Conservation (phyloP, 2,329 filamentous ascomycete species). For the Xylariales sp. region DNA sequence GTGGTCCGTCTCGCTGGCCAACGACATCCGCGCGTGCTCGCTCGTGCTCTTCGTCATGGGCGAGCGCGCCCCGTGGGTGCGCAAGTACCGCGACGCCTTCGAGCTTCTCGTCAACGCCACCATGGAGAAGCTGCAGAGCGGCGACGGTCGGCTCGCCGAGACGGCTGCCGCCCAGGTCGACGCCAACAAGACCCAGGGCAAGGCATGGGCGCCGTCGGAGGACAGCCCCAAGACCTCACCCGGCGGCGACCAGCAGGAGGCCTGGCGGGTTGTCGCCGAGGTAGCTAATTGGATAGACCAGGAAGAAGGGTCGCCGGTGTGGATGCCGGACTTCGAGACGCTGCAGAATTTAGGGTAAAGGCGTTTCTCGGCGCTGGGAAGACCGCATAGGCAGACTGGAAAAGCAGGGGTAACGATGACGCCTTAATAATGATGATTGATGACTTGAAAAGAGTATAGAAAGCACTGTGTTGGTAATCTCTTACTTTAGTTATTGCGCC, state of each 20-base stretch:
- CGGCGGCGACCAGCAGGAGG: conserved; percentile 11
- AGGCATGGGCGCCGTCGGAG: conserved; percentile 2
- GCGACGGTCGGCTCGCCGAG: conserved; percentile 16
- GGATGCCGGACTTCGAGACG: conserved; percentile 26
- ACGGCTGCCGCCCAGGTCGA: conserved; percentile 1
- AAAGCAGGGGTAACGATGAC: no score
- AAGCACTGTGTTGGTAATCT: no score
- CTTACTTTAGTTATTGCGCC: no score
- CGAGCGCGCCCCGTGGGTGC: conserved; percentile 42
- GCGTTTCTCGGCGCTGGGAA: no score
- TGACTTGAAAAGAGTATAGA: no score
- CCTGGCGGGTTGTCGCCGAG: conserved; percentile 23
- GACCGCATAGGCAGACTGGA: no score
- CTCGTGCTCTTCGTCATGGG: conserved; percentile 45
- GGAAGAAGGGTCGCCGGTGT: conserved; percentile 19
- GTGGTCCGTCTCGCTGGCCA: conserved; percentile 43
- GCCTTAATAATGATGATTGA: no score
- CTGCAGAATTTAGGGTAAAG: conserved; percentile 19
- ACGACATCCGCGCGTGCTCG: conserved; percentile 44
- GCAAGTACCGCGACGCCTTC: conserved; percentile 42
- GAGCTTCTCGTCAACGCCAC: conserved; percentile 40
- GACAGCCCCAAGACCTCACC: conserved; percentile 1
- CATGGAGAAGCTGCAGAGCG: conserved; percentile 38
- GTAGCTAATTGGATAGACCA: conserved; percentile 26
- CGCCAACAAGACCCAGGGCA: neutral